phyloP scores from a whole-genome alignment of 768 basidiomycete genomes.

The Phlebiopsis flavidoalba region DNA sequence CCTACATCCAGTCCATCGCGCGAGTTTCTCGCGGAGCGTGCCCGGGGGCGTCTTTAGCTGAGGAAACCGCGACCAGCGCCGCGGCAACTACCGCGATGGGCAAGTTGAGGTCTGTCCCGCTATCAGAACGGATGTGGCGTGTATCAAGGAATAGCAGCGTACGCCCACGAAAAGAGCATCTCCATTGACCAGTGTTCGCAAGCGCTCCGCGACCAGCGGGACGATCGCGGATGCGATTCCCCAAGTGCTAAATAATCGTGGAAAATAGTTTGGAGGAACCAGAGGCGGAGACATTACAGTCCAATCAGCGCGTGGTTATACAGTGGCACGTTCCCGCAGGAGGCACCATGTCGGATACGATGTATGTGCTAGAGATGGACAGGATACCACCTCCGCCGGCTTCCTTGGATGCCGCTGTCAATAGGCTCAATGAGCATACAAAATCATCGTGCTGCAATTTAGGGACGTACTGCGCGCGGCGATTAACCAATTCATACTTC shows the following conservation, averaged over 20 bases:
- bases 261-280: too few species aligned
- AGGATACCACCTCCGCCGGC: slow-evolving; percentile 19
- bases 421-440: neutral
- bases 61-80: neutral
- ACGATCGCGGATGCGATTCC: slow-evolving; percentile 3
- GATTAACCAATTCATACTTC: slow-evolving; percentile 34
- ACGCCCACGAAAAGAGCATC: slow-evolving; percentile 25
- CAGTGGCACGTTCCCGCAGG: slow-evolving; percentile 18
- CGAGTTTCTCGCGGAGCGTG: slow-evolving; percentile 24
- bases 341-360: slow-evolving; percentile 20
- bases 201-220: slow-evolving; percentile 12
- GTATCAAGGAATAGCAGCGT: too few species aligned
- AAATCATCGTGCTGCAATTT: too few species aligned
- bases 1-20: slow-evolving; percentile 33
- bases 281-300: too few species aligned
- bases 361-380: slow-evolving; percentile 14
- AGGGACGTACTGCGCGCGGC: slow-evolving; percentile 25
- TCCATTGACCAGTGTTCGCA: slow-evolving; percentile 22
- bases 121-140: too few species aligned
- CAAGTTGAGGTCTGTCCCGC: slow-evolving; percentile 34
- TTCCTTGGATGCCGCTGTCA: slow-evolving; percentile 17
- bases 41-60: slow-evolving; percentile 20
- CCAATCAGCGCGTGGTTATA: slow-evolving; percentile 4
- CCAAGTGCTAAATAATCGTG: slow-evolving; percentile 9
- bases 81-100: slow-evolving; percentile 21